phyloP scores from a whole-genome alignment of 2,329 filamentous ascomycete genomes.

The Pseudodiploospora longispora region DNA sequence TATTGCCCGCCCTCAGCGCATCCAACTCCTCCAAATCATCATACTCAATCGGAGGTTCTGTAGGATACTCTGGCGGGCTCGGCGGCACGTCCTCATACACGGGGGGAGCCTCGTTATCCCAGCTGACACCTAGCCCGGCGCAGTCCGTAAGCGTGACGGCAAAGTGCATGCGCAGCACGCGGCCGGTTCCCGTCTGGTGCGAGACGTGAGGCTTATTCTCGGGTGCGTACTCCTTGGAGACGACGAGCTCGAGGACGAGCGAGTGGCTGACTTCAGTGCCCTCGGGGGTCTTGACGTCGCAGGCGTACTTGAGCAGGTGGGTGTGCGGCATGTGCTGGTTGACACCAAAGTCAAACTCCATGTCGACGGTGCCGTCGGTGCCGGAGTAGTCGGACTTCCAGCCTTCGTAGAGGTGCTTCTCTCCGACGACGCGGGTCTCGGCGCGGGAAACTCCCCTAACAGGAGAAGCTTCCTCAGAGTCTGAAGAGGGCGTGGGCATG shows the following conservation, averaged over 20 bases:
- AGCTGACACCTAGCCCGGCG: slow-evolving; percentile 80
- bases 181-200: slow-evolving; percentile 81
- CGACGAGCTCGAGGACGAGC: slow-evolving; percentile 86
- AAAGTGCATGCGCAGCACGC: slow-evolving; percentile 91
- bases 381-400: slow-evolving; percentile 70
- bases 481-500: slow-evolving; percentile 39
- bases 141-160: slow-evolving; percentile 73
- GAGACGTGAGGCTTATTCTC: slow-evolving; percentile 59
- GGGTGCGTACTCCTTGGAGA: slow-evolving; percentile 80
- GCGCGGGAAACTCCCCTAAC: slow-evolving; percentile 65
- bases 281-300: slow-evolving; percentile 66
- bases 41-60: slow-evolving; percentile 29
- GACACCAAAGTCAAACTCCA: slow-evolving; percentile 63
- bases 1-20: slow-evolving; percentile 12
- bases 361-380: slow-evolving; percentile 56
- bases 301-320: slow-evolving; percentile 54
- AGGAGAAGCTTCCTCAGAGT: slow-evolving; percentile 20
- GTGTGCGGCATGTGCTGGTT: slow-evolving; percentile 35
- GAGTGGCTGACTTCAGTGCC: slow-evolving; percentile 77
- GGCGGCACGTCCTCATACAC: slow-evolving; percentile 90
- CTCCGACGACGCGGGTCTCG: slow-evolving; percentile 69
- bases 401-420: slow-evolving; percentile 72
- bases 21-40: slow-evolving; percentile 29
- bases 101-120: slow-evolving; percentile 93
- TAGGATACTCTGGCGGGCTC: slow-evolving; percentile 65